These are phyloP conservation scores for Fusarium nematophilum DNA, from an alignment of 2,329 filamentous ascomycete species.

Conservation along the genomic window DNA sequence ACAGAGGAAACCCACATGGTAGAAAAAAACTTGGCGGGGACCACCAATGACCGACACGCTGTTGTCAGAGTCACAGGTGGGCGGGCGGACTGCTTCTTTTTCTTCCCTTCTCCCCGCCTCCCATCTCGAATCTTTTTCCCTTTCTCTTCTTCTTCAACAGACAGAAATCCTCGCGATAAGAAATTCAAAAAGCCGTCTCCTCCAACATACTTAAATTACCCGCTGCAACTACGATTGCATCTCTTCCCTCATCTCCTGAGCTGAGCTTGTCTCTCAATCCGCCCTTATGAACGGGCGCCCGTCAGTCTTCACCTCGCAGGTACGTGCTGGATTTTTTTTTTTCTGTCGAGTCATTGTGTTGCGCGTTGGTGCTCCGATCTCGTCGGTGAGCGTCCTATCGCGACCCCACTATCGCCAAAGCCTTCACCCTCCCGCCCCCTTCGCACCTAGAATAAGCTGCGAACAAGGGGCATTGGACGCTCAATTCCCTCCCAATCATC, in stretches of 20 bases:
- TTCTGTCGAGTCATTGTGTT: conserved; percentile 6
- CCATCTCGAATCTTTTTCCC: no score
- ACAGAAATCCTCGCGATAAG: conserved; percentile 33
- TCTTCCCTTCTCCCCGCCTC: conserved; percentile 16
- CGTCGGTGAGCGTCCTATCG: conserved; percentile 7
- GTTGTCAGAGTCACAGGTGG: conserved; percentile 40
- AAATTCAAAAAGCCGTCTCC: conserved; percentile 11
- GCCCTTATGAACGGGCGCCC: conserved; percentile 88
- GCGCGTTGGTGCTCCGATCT: conserved; percentile 13
- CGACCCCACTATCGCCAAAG: conserved; percentile 35
- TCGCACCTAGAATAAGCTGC: conserved; percentile 9
- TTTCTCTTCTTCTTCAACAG: conserved; percentile 24
- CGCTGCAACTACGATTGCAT: conserved; percentile 24
- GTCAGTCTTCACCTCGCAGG: conserved; percentile 89
- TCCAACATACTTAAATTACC: conserved; percentile 15
- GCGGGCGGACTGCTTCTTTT: conserved; percentile 27
- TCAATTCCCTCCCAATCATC: conserved; percentile 11
- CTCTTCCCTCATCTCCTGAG: conserved; percentile 37
- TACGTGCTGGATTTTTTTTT: conserved; percentile 53
- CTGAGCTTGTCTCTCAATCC: conserved; percentile 57
- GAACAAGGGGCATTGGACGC: background rate
- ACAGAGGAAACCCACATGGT: conserved; percentile 25
- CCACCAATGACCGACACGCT: conserved; percentile 41
- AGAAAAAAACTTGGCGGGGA: conserved; percentile 29
- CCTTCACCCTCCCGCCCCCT: conserved; percentile 21